These are phyloP conservation scores for Yamadazyma akitaensis DNA, from an alignment of 805 yeast species.

Conservation along the genomic window DNA sequence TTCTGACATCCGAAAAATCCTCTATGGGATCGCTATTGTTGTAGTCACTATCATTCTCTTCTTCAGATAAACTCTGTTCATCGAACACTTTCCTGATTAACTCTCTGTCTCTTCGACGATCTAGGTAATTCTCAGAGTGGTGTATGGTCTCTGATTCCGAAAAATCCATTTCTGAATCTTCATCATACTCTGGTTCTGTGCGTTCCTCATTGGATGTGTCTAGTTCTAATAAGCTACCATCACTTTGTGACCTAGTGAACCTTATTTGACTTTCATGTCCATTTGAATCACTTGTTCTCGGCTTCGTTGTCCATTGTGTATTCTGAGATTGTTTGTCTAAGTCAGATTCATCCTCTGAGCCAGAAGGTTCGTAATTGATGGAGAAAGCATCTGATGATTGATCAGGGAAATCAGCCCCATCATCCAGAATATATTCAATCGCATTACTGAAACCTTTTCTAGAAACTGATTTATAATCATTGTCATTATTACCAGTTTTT, in stretches of 20 bases:
- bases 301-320: not conserved
- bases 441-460: not conserved
- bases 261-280: no score
- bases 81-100: conserved; percentile 5
- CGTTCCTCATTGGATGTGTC: not conserved
- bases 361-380: conserved; percentile 4
- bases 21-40: not conserved
- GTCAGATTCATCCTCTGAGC: not conserved
- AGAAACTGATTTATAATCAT: not conserved
- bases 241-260: not conserved
- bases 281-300: not conserved
- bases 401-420: not conserved
- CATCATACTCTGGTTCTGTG: conserved; percentile 6
- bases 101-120: conserved; percentile 1
- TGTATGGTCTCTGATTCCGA: not conserved
- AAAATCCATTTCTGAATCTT: conserved; percentile 6
- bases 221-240: not conserved
- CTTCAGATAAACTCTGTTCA: conserved; percentile 2
- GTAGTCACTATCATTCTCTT: conserved; percentile 1
- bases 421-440: conserved; percentile 2
- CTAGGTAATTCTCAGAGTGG: conserved; percentile 1
- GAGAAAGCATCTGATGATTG: conserved; percentile 2
- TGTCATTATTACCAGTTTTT: not conserved
- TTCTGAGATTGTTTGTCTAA: not conserved
- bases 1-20: not conserved